Conservation (phyloP, 2,329 filamentous ascomycete genomes). For the Harringtonia lauricola region DNA sequence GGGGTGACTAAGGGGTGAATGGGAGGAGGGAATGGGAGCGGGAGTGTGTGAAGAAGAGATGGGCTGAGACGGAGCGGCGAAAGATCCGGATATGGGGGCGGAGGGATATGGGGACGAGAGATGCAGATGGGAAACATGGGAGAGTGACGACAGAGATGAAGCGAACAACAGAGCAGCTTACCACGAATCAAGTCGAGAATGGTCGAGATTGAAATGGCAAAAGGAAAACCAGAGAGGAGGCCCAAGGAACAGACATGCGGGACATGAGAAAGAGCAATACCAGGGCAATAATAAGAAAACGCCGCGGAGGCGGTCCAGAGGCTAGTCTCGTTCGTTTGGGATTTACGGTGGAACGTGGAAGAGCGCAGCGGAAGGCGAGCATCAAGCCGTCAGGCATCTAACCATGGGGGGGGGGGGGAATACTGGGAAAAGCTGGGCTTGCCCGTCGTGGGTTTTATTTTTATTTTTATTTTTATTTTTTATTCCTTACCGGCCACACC, state of each 20-base stretch:
- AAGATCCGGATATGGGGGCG: not conserved
- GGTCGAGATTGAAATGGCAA: no score
- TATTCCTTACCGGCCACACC: not conserved
- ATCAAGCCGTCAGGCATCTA: not conserved
- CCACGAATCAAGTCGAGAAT: no score
- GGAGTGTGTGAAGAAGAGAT: constrained; percentile 1
- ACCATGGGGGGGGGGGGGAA: not conserved
- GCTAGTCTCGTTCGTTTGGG: constrained; percentile 5
- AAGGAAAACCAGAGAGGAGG: no score
- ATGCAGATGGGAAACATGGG: no score
- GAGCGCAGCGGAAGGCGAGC: constrained; percentile 2
- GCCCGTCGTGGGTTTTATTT: not conserved
- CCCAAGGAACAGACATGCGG: not conserved
- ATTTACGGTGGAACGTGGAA: constrained; percentile 6
- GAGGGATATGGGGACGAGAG: not conserved
- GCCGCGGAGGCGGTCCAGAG: constrained; percentile 1
- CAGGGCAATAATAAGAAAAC: not conserved
- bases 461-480: not conserved
- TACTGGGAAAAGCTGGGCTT: not conserved
- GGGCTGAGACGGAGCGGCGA: not conserved
- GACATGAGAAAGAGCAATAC: not conserved
- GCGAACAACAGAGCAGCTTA: no score
- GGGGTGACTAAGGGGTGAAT: constrained; percentile 3
- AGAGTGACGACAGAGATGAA: no score
- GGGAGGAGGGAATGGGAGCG: not conserved